Conservation (phyloP, 2,329 filamentous ascomycete species). For the Thyridium curvatum region DNA sequence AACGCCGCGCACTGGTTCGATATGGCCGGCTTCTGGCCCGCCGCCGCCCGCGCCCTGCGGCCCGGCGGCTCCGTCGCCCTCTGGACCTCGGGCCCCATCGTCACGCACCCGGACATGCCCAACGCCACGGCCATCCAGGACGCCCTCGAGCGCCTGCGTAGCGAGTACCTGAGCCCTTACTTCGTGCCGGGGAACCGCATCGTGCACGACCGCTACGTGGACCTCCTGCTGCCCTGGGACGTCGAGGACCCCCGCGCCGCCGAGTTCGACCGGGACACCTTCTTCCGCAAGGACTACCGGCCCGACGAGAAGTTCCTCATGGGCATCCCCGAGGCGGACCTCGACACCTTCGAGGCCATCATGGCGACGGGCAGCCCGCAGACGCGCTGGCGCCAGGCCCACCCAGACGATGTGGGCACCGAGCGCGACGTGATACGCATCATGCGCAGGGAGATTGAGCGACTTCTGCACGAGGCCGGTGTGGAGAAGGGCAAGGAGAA, state of each 20-base stretch:
- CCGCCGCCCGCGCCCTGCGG: conserved; percentile 37
- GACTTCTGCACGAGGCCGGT: conserved; percentile 21
- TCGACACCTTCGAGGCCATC: conserved; percentile 26
- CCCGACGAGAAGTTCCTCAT: conserved; percentile 16
- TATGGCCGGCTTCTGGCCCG: conserved; percentile 40
- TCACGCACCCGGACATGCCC: conserved; percentile 23
- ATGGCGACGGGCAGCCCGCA: conserved; percentile 30
- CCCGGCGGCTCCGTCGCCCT: conserved; percentile 49
- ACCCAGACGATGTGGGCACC: conserved; percentile 31
- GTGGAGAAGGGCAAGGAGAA: conserved; percentile 24
- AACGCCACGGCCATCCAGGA: conserved; percentile 34
- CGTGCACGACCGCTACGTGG: conserved; percentile 29
- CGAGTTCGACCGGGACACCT: conserved; percentile 30
- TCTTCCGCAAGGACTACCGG: conserved; percentile 35
- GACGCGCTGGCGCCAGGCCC: conserved; percentile 35
- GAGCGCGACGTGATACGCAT: conserved; percentile 23
- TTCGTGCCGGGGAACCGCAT: conserved; percentile 34
- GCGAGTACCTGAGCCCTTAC: conserved; percentile 28
- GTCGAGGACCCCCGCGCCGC: conserved; percentile 16
- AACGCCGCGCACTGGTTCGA: conserved; percentile 54
- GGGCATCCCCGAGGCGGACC: conserved; percentile 8
- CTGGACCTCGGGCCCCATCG: conserved; percentile 31
- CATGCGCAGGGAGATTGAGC: conserved; percentile 9
- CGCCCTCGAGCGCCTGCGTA: conserved; percentile 28
- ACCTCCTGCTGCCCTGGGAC: conserved; percentile 44